phyloP scores from a whole-genome alignment of 2,329 filamentous ascomycete genomes.

The Botrytis paeoniae region DNA sequence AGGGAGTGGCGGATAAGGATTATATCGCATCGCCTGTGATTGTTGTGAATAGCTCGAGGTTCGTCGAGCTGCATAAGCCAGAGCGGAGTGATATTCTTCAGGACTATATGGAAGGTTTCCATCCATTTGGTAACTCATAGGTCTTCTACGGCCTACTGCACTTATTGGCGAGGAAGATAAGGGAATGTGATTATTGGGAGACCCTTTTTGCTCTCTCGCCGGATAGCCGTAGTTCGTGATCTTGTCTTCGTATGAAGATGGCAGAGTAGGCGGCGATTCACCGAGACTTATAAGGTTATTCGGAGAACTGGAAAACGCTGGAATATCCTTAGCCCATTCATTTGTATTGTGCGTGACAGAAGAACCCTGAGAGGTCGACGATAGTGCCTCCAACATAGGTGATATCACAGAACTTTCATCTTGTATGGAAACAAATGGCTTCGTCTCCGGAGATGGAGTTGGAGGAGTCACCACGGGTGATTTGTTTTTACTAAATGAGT shows the following conservation, averaged over 20 bases:
- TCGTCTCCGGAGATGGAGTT: constrained; percentile 33
- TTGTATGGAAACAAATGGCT: constrained; percentile 27
- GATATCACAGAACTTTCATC: constrained; percentile 32
- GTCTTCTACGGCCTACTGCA: constrained; percentile 43
- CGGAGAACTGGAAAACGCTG: constrained; percentile 43
- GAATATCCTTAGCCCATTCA: constrained; percentile 47
- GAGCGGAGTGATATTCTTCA: constrained; percentile 49
- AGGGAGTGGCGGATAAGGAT: constrained; percentile 62
- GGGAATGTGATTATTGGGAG: constrained; percentile 28
- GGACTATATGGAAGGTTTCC: constrained; percentile 35
- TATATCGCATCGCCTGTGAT: constrained; percentile 41
- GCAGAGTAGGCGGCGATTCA: constrained; percentile 43
- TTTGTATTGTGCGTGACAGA: constrained; percentile 36
- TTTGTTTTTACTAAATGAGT: constrained; percentile 19
- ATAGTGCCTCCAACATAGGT: constrained; percentile 36
- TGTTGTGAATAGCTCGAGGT: constrained; percentile 53
- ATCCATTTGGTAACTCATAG: constrained; percentile 51
- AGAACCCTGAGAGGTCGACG: constrained; percentile 32
- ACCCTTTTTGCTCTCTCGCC: constrained; percentile 34
- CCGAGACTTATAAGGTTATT: constrained; percentile 44
- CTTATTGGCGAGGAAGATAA: constrained; percentile 38
- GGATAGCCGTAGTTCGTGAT: constrained; percentile 33
- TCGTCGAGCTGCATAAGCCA: constrained; percentile 43
- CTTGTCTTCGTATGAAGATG: constrained; percentile 38
- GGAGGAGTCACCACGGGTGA: constrained; percentile 17